A percentile compares a stretch with the other conserved stretches of the same genome.
These are phyloP conservation scores for Misopates orontium DNA, from an alignment of 257 asterid species.

Conservation along the genomic window DNA sequence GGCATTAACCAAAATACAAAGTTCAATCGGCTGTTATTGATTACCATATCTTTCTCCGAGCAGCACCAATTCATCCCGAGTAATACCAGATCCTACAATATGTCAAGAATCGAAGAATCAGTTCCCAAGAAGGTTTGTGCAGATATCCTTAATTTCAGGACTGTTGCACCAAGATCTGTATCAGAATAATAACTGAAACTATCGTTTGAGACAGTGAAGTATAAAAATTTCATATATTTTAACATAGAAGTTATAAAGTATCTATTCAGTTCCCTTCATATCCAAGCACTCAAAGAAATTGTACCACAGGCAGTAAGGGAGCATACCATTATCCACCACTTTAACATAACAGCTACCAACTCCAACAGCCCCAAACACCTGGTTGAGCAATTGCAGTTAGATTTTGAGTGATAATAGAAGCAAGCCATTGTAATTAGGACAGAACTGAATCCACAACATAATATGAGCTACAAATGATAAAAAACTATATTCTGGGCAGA, in stretches of 20 bases:
- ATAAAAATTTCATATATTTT: background rate
- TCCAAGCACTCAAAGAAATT: conserved; percentile 12
- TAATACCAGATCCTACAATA: conserved; percentile 73
- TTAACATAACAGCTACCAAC: conserved; percentile 65
- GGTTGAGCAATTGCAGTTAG: conserved; percentile 29
- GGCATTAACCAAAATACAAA: conserved; percentile 11
- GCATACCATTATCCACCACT: conserved; percentile 82
- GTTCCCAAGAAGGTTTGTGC: conserved; percentile 7
- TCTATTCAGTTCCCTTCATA: conserved; percentile 20
- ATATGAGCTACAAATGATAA: conserved; percentile 13
- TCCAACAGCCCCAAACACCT: conserved; percentile 73
- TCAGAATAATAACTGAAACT: conserved; percentile 11
- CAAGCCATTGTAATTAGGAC: conserved; percentile 12
- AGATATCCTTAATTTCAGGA: background rate
- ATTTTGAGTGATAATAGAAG: background rate
- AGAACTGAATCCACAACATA: conserved; percentile 1
- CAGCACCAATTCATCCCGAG: conserved; percentile 75
- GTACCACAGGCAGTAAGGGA: conserved; percentile 8
- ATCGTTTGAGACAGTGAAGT: background rate
- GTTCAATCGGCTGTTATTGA: background rate
- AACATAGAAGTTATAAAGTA: conserved; percentile 4
- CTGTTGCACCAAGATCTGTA: background rate
- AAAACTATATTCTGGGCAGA: conserved; percentile 17
- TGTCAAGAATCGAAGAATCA: conserved; percentile 14
- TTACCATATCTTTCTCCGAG: conserved; percentile 87